Evolutionary conservation across 768 basidiomycete species (phyloP).

Genomic region (Termitomyces sp.): DNA sequence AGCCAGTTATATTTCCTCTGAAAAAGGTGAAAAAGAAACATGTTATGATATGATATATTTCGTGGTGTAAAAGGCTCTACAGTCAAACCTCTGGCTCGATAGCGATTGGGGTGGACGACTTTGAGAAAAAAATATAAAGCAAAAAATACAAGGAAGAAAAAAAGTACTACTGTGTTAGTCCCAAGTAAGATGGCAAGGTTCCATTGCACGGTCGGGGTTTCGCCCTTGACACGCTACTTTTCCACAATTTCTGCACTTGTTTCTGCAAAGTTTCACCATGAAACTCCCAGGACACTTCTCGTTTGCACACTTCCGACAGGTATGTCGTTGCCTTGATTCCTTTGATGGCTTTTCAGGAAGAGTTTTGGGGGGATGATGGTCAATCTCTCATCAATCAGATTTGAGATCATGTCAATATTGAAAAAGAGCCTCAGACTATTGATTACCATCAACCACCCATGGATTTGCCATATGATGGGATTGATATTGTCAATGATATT

Average conservation of each 20-base stretch:
- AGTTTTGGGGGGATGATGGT: background rate
- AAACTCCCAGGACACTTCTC: background rate
- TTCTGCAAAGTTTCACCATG: background rate
- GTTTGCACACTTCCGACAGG: background rate
- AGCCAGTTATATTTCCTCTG: no score
- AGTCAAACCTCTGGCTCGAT: no score
- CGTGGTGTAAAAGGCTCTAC: no score
- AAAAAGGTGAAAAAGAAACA: no score
- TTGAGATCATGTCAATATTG: background rate
- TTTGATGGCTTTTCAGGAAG: background rate
- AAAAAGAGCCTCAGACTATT: background rate
- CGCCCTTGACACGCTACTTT: background rate
- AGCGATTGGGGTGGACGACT: no score
- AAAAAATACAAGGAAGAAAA: no score
- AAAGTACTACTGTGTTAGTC: no score
- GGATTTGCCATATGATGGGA: background rate
- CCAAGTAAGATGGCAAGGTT: no score
- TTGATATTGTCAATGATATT: background rate
- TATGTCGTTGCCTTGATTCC: background rate
- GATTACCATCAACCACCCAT: background rate
- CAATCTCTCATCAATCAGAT: background rate
- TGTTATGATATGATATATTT: no score
- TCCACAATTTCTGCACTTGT: no score
- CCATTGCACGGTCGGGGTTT: no score
- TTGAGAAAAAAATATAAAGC: no score